phyloP scores from a whole-genome alignment of 805 yeast species.

The Sugiyamaella mastotermitis region DNA sequence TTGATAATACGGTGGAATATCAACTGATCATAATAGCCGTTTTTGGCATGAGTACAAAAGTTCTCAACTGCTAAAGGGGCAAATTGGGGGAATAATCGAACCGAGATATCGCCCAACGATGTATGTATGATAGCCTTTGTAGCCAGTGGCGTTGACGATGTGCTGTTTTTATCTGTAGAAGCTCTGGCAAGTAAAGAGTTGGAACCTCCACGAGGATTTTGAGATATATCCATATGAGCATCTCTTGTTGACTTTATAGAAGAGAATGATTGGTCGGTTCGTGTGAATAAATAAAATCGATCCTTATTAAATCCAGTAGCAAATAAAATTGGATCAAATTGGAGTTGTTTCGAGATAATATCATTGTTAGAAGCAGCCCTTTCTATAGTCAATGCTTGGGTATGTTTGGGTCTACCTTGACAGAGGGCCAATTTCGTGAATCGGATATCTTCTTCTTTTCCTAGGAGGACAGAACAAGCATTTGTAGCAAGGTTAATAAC shows the following conservation, averaged over 20 bases:
- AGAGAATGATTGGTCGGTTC: slow-evolving; percentile 17
- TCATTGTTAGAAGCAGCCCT: slow-evolving; percentile 30
- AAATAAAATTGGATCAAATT: slow-evolving; percentile 27
- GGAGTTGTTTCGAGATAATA: slow-evolving; percentile 23
- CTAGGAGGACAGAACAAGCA: slow-evolving; percentile 23
- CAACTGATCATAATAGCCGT: slow-evolving; percentile 36
- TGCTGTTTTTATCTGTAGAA: slow-evolving; percentile 3
- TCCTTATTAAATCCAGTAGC: slow-evolving; percentile 23
- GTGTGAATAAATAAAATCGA: slow-evolving; percentile 28
- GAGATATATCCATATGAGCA: slow-evolving; percentile 21
- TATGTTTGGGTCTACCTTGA: slow-evolving; percentile 27
- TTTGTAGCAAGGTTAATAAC: slow-evolving; percentile 26
- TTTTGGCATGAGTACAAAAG: slow-evolving; percentile 32
- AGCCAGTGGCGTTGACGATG: slow-evolving; percentile 1
- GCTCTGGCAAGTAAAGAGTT: no score
- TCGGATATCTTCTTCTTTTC: slow-evolving; percentile 27
- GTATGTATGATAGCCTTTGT: slow-evolving; percentile 32
- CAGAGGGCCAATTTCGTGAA: slow-evolving; percentile 27
- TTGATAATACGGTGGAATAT: slow-evolving; percentile 39
- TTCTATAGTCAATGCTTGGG: slow-evolving; percentile 25
- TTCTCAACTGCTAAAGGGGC: slow-evolving; percentile 41
- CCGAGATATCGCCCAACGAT: slow-evolving; percentile 38
- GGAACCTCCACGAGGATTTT: neutral
- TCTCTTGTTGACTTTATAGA: slow-evolving; percentile 24
- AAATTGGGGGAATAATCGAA: slow-evolving; percentile 31